phyloP scores from a whole-genome alignment of 1,284 basidiomycete species.

The Erythrobasidium hasegawianum region DNA sequence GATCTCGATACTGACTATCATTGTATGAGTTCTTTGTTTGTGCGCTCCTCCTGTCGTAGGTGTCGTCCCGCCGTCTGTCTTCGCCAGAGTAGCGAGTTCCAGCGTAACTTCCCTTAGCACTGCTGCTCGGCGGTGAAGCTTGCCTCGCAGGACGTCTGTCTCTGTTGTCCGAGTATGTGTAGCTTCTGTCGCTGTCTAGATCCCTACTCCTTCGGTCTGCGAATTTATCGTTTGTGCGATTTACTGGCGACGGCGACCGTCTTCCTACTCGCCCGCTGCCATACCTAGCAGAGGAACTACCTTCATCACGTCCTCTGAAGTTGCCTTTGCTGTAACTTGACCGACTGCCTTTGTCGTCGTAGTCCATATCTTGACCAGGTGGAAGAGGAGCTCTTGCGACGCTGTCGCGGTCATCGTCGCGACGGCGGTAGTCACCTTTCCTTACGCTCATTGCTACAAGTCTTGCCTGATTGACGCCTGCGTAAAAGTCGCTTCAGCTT shows the following conservation, averaged over 20 bases:
- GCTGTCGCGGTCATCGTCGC: slow-evolving; percentile 19
- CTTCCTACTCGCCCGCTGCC: background rate
- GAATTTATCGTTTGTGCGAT: no score
- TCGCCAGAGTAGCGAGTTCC: background rate
- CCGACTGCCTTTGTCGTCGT: background rate
- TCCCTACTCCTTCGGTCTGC: slow-evolving; percentile 14
- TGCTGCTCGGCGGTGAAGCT: background rate
- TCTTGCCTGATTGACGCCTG: no score
- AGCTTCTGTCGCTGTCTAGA: slow-evolving; percentile 28
- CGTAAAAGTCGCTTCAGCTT: background rate
- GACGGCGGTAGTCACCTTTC: slow-evolving; percentile 25
- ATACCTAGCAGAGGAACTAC: background rate
- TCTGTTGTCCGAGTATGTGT: background rate
- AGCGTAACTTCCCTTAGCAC: background rate
- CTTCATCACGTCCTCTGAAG: background rate
- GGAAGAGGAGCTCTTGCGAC: slow-evolving; percentile 29
- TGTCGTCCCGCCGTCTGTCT: background rate
- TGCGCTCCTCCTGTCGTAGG: background rate
- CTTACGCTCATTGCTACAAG: slow-evolving; percentile 13
- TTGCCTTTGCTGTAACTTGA: background rate
- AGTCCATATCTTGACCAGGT: slow-evolving; percentile 8
- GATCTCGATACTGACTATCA: slow-evolving; percentile 10
- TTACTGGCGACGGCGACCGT: slow-evolving; percentile 2
- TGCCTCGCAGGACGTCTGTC: slow-evolving; percentile 5
- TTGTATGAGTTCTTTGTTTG: background rate